Conservation (phyloP, 148 eudicot species). For the Cornus suecica region DNA sequence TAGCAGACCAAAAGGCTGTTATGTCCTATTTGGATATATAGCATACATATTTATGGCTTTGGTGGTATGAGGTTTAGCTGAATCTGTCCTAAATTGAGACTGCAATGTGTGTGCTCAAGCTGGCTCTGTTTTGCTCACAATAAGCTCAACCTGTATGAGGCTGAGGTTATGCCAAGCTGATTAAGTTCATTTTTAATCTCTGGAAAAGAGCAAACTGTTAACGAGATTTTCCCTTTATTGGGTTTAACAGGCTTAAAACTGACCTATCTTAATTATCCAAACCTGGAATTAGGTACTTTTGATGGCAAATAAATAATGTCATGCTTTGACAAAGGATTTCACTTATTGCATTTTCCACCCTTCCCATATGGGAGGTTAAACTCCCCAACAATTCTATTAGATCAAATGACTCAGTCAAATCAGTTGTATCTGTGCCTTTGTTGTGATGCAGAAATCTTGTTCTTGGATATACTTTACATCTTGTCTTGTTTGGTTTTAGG, state of each 20-base stretch:
- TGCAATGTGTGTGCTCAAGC: no score
- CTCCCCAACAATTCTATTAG: background rate
- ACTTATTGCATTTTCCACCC: no score
- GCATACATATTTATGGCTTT: no score
- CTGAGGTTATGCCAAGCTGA: background rate
- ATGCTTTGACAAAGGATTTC: background rate
- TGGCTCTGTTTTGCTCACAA: background rate
- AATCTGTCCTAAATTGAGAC: no score
- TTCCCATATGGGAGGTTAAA: no score
- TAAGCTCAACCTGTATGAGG: background rate
- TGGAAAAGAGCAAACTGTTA: no score
- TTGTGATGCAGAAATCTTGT: background rate
- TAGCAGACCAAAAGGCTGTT: background rate
- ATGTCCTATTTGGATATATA: no score
- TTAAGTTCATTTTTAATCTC: background rate
- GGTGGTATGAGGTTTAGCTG: background rate
- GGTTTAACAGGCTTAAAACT: background rate
- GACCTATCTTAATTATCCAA: background rate
- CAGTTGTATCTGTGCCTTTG: background rate
- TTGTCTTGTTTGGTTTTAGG: constrained; percentile 37
- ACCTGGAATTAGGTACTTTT: no score
- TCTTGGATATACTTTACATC: background rate
- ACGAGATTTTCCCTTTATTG: background rate
- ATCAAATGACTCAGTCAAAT: background rate
- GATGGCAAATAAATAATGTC: no score